Evolutionary conservation across 2,329 filamentous ascomycete species (phyloP), one percentile per base, ranked within the genome.

Genomic region (Lasiodiplodia gonubiensis): DNA sequence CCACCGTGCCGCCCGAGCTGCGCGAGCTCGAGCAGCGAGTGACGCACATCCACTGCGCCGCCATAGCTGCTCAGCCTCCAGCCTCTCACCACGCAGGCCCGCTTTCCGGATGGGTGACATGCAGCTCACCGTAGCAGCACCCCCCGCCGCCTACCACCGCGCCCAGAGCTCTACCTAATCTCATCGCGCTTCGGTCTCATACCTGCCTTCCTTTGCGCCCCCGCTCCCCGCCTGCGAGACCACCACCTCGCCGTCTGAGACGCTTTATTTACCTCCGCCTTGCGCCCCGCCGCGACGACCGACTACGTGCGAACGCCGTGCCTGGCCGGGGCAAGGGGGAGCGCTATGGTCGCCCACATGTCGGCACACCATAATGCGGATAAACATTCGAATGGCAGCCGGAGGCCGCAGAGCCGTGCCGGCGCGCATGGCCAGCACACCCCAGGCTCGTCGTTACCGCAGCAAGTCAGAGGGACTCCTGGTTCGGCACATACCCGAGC

Each of bases 101-200:
- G 53, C 64, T 51, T 59, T 66, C 65, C 65, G 65, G 54, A 67
- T 54, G 65, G 65, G 65, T 67, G 65, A 60, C 65, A 67, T 67
- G 65, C 54, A 49, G 54, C 55, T 60, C 64, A 54, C 65, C 65
- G 54, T 55, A 52, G 48, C 53, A 49, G 53, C 54, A 33, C 42
- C 35, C 54, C 65, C 52, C 42, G 64, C 64, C 64, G 53, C 37
- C 64, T 27, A 66, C 63, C 21, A 51, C 53, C 53, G 27, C 64
- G 21, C 21, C 27, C 42, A 49, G 42, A 59, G 52, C 52, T 49
- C 54, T 25, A n/a, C 54, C 52, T 57, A n/a, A 33, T 66, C 37
- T 10, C 39, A 37, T 42, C 25, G 25, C 37, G 21, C 39, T 11
- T 37, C 25, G 27, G 14, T 8, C 42, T 21, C 42, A 46, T 46